Evolutionary conservation across 2,329 filamentous ascomycete genomes (phyloP).

Genomic region (Penicillium sp.): DNA sequence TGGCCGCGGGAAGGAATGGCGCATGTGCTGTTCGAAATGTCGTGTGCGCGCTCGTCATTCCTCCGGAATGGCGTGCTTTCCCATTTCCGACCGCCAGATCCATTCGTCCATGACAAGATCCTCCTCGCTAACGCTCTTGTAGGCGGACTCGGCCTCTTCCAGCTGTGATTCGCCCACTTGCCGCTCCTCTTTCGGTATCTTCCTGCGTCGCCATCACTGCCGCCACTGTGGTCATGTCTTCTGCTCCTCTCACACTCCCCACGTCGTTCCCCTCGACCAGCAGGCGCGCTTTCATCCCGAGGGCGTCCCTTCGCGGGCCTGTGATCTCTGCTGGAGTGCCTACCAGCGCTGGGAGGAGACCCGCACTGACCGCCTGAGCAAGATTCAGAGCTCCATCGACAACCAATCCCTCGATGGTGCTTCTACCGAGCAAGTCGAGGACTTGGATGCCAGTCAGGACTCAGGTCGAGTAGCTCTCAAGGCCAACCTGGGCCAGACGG

Average conservation of each 20-base stretch:
- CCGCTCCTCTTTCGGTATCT: constrained; percentile 58
- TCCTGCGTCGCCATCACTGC: constrained; percentile 64
- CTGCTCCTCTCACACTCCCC: constrained; percentile 58
- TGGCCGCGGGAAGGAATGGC: constrained; percentile 14
- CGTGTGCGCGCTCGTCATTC: constrained; percentile 23
- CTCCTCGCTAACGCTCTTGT: constrained; percentile 19
- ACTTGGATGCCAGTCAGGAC: constrained; percentile 22
- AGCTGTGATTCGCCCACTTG: constrained; percentile 59
- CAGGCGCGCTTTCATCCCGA: constrained; percentile 62
- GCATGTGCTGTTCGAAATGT: constrained; percentile 20
- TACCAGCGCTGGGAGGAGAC: constrained; percentile 57
- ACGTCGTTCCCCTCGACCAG: constrained; percentile 60
- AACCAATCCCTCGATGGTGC: constrained; percentile 24
- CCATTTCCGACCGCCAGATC: constrained; percentile 6
- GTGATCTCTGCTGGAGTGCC: constrained; percentile 59
- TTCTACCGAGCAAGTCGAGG: constrained; percentile 23
- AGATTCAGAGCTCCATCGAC: constrained; percentile 44
- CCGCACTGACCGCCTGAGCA: constrained; percentile 51
- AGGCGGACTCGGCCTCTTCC: constrained; percentile 58
- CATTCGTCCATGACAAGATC: not conserved
- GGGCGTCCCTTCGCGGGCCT: constrained; percentile 55
- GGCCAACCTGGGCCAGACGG: constrained; percentile 27
- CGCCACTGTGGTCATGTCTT: constrained; percentile 65
- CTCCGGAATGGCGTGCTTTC: constrained; percentile 26
- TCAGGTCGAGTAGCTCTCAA: constrained; percentile 21